A percentile compares a stretch with the other conserved stretches of the same genome.
These are phyloP conservation scores for Ceratorhiza oryzae-sativae DNA, from an alignment of 1,284 basidiomycete genomes.

Conservation along the genomic window DNA sequence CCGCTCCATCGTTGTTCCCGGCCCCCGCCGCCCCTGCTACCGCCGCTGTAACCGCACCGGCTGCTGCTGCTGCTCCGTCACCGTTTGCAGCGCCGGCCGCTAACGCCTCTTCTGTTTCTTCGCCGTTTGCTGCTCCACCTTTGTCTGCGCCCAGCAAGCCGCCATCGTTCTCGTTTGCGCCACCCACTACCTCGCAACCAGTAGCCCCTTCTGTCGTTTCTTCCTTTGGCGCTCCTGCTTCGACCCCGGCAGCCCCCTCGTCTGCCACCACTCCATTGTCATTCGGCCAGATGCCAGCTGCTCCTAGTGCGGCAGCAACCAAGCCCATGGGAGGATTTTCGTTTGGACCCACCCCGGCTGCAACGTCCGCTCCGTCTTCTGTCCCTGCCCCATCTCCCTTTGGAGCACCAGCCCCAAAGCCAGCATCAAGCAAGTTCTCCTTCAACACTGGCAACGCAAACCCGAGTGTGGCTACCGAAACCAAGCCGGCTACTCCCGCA, in stretches of 20 bases:
- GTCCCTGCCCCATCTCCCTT: background rate
- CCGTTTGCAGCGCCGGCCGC: conserved; percentile 4
- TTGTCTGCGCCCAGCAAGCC: conserved; percentile 11
- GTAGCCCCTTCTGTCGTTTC: background rate
- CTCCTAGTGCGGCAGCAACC: conserved; percentile 10
- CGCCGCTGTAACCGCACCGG: background rate
- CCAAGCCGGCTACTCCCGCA: conserved; percentile 6
- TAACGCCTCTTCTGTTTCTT: background rate
- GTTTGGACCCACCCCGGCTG: conserved; percentile 12
- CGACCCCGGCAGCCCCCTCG: background rate
- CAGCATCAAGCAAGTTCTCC: conserved; percentile 9
- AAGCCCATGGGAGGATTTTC: conserved; percentile 30
- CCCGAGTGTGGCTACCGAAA: background rate
- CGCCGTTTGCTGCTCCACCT: conserved; percentile 3
- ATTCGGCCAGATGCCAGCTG: conserved; percentile 2
- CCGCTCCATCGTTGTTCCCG: background rate
- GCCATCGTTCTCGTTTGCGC: conserved; percentile 20
- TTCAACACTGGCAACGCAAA: conserved; percentile 22
- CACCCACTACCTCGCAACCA: background rate
- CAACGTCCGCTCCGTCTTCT: conserved; percentile 1
- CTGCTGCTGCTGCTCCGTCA: too few relatives aligned
- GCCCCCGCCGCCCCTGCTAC: background rate
- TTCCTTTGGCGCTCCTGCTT: conserved; percentile 10
- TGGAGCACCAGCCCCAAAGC: conserved; percentile 10
- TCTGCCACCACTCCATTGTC: conserved; percentile 15